A percentile compares a stretch with the other conserved stretches of the same genome.
Conservation (phyloP, 139 green algal species). For the Edaphochlamys debaryana region DNA sequence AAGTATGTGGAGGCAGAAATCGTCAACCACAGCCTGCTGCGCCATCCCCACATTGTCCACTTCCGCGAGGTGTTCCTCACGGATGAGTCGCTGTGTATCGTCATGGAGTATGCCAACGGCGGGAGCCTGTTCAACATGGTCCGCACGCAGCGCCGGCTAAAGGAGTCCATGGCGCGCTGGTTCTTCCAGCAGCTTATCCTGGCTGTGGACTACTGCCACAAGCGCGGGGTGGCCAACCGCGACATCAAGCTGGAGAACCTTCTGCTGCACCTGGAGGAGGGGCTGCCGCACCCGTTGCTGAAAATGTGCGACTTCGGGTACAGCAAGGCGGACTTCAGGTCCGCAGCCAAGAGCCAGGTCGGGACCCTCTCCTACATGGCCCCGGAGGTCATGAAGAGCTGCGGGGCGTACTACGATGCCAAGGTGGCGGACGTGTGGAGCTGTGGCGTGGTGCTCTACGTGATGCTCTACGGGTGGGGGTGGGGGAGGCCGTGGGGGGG, state of each 20-base stretch:
- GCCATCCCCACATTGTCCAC: constrained; percentile 95
- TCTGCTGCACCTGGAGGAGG: constrained; percentile 85
- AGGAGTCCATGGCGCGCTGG: constrained; percentile 87
- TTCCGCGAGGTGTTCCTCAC: constrained; percentile 92
- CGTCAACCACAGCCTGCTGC: constrained; percentile 91
- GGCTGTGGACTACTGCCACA: constrained; percentile 91
- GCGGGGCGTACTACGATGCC: constrained; percentile 42
- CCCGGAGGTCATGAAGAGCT: constrained; percentile 87
- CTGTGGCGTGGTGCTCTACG: constrained; percentile 84
- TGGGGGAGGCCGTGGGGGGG: neutral
- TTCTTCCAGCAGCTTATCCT: constrained; percentile 94
- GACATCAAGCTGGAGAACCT: constrained; percentile 99
- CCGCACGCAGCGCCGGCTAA: constrained; percentile 79
- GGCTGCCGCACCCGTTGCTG: constrained; percentile 81
- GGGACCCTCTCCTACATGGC: constrained; percentile 96
- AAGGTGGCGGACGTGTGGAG: constrained; percentile 82
- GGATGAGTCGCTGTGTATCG: constrained; percentile 55
- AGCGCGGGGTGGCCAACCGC: constrained; percentile 78
- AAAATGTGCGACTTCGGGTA: constrained; percentile 98
- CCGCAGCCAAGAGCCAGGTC: constrained; percentile 72
- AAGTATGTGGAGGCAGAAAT: constrained; percentile 82
- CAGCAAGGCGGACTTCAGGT: constrained; percentile 80
- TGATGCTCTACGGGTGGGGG: constrained; percentile 70
- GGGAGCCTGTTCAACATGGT: constrained; percentile 94
- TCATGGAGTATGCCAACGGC: constrained; percentile 93